A percentile compares a stretch with the other conserved stretches of the same genome.
Evolutionary conservation across 768 basidiomycete genomes (phyloP).

Genomic region (Lactarius trivialis): DNA sequence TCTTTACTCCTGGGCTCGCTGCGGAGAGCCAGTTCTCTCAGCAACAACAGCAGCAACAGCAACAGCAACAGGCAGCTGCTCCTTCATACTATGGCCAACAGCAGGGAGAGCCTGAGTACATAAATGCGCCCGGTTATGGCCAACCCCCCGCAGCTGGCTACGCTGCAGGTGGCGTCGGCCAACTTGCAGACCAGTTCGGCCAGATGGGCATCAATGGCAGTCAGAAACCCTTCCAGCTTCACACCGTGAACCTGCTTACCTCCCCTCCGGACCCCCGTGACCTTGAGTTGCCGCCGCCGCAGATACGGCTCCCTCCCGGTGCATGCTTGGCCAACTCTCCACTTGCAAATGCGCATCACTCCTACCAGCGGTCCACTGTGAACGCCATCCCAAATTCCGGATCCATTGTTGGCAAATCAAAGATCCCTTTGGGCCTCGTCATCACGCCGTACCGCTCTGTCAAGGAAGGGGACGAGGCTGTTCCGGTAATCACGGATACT

Average conservation of each 20-base stretch:
- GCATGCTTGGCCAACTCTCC: constrained; percentile 74
- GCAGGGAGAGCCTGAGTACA: constrained; percentile 35
- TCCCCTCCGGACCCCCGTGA: constrained; percentile 89
- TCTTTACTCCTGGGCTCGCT: constrained; percentile 82
- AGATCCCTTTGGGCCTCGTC: constrained; percentile 45
- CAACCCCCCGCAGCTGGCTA: constrained; percentile 38
- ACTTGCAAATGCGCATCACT: constrained; percentile 77
- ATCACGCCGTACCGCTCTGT: constrained; percentile 47
- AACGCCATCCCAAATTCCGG: constrained; percentile 22
- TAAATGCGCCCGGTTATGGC: constrained; percentile 39
- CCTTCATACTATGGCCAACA: constrained; percentile 45
- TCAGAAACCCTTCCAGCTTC: constrained; percentile 70
- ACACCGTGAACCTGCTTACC: constrained; percentile 88
- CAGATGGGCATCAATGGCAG: constrained; percentile 70
- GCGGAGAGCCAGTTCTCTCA: constrained; percentile 64
- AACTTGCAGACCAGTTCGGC: constrained; percentile 77
- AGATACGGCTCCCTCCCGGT: constrained; percentile 82
- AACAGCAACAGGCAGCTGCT: constrained; percentile 47
- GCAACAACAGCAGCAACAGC: constrained; percentile 38
- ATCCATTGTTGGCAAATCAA: constrained; percentile 34
- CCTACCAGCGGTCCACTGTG: constrained; percentile 81
- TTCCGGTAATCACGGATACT: constrained; percentile 45
- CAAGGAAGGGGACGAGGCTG: constrained; percentile 39
- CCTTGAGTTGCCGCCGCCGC: constrained; percentile 74
- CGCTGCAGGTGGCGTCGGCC: constrained; percentile 42